These are phyloP conservation scores for Paecilomyces niveus DNA, from an alignment of 2,329 filamentous ascomycete genomes.

Conservation along the genomic window DNA sequence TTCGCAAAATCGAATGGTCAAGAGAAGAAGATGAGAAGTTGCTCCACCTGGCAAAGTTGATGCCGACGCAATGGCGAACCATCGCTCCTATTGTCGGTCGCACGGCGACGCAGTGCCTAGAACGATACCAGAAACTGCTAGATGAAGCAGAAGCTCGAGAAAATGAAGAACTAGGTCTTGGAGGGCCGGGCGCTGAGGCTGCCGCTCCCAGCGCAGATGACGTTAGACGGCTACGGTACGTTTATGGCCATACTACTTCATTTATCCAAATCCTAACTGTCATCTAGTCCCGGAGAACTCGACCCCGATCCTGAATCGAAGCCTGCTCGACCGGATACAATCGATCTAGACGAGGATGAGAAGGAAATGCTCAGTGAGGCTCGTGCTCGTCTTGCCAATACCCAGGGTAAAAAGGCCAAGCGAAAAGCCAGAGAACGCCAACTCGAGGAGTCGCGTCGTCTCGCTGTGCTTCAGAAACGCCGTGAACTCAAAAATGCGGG, in stretches of 20 bases:
- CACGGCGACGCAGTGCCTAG: conserved; percentile 93
- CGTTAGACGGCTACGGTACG: conserved; percentile 67
- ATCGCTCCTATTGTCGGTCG: conserved; percentile 95
- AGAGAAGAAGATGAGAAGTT: conserved; percentile 98
- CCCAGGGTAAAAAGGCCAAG: conserved; percentile 98
- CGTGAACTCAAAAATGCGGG: conserved; percentile 95
- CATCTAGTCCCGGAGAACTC: conserved; percentile 69
- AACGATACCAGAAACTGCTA: conserved; percentile 91
- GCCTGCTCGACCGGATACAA: conserved; percentile 89
- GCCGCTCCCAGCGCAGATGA: conserved; percentile 87
- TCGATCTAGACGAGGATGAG: conserved; percentile 97
- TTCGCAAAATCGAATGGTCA: conserved; percentile 98
- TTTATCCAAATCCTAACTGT: conserved; percentile 9
- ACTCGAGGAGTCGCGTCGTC: conserved; percentile 82
- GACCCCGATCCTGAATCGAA: conserved; percentile 98
- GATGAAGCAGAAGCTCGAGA: conserved; percentile 93
- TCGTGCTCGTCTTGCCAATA: conserved; percentile 90
- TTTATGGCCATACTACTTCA: not conserved
- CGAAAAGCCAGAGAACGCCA: conserved; percentile 92
- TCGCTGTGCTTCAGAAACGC: conserved; percentile 89
- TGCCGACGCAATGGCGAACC: conserved; percentile 98
- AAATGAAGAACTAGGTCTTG: conserved; percentile 69
- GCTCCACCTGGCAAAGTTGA: conserved; percentile 91
- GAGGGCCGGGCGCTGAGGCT: conserved; percentile 79
- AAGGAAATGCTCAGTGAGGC: conserved; percentile 99